Conservation (phyloP, 2,329 filamentous ascomycete species). For the Cordyceps tenuipes region DNA sequence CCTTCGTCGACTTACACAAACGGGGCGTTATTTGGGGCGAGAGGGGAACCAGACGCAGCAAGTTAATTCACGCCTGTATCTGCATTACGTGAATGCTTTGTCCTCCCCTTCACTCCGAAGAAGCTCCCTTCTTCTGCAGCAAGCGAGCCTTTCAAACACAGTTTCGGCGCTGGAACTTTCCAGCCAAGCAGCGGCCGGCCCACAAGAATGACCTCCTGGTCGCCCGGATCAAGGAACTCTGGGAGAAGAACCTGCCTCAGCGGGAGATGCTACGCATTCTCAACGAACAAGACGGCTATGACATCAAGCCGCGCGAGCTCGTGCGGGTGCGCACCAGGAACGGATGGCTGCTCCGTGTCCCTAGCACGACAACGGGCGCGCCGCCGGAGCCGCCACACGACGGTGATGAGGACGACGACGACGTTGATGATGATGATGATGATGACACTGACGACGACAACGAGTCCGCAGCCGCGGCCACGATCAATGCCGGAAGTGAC, state of each 20-base stretch:
- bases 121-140: conserved; percentile 31
- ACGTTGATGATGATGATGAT: not conserved
- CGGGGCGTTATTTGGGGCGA: conserved; percentile 2
- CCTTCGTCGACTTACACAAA: conserved; percentile 14
- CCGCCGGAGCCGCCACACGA: conserved; percentile 35
- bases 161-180: conserved; percentile 73
- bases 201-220: conserved; percentile 62
- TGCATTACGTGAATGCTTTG: not conserved
- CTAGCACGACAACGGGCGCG: conserved; percentile 34
- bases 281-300: conserved; percentile 60
- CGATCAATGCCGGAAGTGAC: not conserved
- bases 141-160: conserved; percentile 70
- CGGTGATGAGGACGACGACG: conserved; percentile 12
- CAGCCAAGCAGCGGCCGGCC: conserved; percentile 62
- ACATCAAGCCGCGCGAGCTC: conserved; percentile 63
- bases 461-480: not conserved
- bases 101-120: not conserved
- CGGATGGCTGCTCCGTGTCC: conserved; percentile 56
- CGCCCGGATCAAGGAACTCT: conserved; percentile 64
- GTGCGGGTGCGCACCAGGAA: conserved; percentile 62
- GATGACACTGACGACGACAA: not conserved
- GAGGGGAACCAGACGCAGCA: not conserved
- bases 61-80: not conserved
- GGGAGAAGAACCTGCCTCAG: conserved; percentile 65
- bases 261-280: conserved; percentile 65